These are phyloP conservation scores for Sarocladium brachiariae DNA, from an alignment of 2,329 filamentous ascomycete species.

Conservation along the genomic window DNA sequence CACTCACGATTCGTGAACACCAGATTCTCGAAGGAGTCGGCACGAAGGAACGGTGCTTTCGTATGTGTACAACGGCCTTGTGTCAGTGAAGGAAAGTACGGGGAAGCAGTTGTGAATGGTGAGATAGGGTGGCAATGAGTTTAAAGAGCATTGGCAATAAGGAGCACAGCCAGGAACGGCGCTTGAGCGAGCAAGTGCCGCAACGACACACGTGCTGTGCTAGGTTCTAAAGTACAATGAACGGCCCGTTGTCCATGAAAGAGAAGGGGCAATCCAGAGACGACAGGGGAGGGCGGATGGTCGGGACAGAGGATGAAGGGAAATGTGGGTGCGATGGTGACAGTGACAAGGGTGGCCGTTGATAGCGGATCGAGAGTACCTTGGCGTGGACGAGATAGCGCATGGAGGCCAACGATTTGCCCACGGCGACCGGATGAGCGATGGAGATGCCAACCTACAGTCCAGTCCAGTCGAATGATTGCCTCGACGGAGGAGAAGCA, in stretches of 20 bases:
- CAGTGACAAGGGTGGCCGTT: constrained; percentile 6
- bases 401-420: constrained; percentile 7
- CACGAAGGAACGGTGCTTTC: not conserved
- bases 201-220: not conserved
- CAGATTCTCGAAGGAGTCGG: no score
- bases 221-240: not conserved
- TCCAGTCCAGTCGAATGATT: not conserved
- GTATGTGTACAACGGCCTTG: constrained; percentile 1
- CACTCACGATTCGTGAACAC: no score
- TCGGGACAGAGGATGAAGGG: constrained; percentile 3
- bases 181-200: not conserved
- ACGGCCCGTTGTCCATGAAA: not conserved
- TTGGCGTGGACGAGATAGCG: constrained; percentile 8
- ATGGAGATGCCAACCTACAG: not conserved
- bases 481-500: not conserved
- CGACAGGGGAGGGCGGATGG: constrained; percentile 3
- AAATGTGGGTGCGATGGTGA: constrained; percentile 4
- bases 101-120: not conserved
- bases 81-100: not conserved
- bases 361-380: constrained; percentile 8
- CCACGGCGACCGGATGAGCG: not conserved
- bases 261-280: not conserved
- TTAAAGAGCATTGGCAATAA: not conserved
- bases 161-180: not conserved
- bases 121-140: constrained; percentile 5